Evolutionary conservation across 2,329 filamentous ascomycete genomes (phyloP), one percentile per base, ranked within the genome.

Genomic region (Aspergillus intermedius): DNA sequence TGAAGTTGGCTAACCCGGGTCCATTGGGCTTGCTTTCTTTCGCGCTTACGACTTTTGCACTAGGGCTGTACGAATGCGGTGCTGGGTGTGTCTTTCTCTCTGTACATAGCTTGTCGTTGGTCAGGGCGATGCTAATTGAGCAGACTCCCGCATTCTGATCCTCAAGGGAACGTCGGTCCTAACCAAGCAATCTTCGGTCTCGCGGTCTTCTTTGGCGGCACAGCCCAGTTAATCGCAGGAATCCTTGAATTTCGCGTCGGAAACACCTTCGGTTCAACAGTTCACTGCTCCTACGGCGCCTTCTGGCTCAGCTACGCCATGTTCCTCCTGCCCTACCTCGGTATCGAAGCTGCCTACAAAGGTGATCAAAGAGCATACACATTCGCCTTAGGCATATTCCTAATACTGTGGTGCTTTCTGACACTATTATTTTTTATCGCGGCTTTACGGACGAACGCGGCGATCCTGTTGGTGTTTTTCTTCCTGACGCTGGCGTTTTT

Each of bases 211-310:
- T 59, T 64, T 49, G 61, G 61, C n/a, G 60, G 61, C 13, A 49
- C 54, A 5, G 55, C 58, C 28, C 59, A 63, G 39, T 49, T 63
- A 32, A 46, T 63, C 9, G 60, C 58, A 3, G 60, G 60, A 6
- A 46, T 63, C 22, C 70, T 74, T 65, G 65, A 74, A 54, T 74
- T 74, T 50, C 63, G 64, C 10, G 71, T 80, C 8, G 80, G 80
- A n/a, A 83, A 82, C 68, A 82, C 79, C 9, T 82, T 82, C 46
- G 80, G 79, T 71, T 78, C 78, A 25, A 82, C 79, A 5, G 77
- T 81, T 7, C 77, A 82, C 50, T 78, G 76, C 39, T 80, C 77
- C 3, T 83, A 82, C 60, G 79, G 79, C 49, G 78, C 79, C 51
- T 83, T 83, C 69, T 83, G 79, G 80, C 73, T 82, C 52, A 74